Percentiles rank a stretch among this genome's conserved stretches.
phyloP scores from a whole-genome alignment of 257 asterid genomes.

The Phtheirospermum japonicum region DNA sequence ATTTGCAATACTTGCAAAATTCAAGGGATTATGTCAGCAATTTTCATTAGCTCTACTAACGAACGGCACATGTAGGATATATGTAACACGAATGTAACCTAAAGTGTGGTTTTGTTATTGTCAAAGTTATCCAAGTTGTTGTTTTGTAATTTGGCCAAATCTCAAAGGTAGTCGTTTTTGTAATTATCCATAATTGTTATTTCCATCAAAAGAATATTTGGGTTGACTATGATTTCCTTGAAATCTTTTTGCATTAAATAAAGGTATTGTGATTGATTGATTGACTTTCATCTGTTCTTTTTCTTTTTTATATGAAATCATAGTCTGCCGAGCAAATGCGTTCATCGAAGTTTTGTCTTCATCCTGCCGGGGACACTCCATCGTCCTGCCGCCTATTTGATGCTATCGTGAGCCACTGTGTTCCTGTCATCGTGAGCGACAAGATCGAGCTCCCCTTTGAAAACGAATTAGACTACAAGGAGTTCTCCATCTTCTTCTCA shows the following conservation, averaged over 20 bases:
- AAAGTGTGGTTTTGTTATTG: no score
- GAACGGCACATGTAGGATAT: no score
- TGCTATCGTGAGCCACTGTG: conserved; percentile 11
- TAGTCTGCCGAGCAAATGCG: conserved; percentile 14
- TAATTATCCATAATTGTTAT: no score
- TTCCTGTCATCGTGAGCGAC: conserved; percentile 12
- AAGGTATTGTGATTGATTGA: not conserved
- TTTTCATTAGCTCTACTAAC: no score
- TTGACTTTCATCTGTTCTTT: no score
- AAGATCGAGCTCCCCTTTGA: conserved; percentile 7
- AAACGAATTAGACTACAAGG: not conserved
- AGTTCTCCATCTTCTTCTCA: conserved; percentile 4
- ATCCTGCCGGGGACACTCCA: conserved; percentile 18
- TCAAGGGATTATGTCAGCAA: no score
- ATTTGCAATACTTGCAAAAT: no score
- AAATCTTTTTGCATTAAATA: not conserved
- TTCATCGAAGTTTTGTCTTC: conserved; percentile 8
- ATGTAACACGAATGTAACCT: no score
- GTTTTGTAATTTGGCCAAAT: no score
- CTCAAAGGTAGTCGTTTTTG: no score
- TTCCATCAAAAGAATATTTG: not conserved
- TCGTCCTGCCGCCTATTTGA: conserved; percentile 12
- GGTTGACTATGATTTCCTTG: not conserved
- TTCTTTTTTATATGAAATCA: no score
- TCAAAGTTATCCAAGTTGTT: no score